Evolutionary conservation across 352 stramenopile species (phyloP).

Genomic region (Stramenopiles sp.): DNA sequence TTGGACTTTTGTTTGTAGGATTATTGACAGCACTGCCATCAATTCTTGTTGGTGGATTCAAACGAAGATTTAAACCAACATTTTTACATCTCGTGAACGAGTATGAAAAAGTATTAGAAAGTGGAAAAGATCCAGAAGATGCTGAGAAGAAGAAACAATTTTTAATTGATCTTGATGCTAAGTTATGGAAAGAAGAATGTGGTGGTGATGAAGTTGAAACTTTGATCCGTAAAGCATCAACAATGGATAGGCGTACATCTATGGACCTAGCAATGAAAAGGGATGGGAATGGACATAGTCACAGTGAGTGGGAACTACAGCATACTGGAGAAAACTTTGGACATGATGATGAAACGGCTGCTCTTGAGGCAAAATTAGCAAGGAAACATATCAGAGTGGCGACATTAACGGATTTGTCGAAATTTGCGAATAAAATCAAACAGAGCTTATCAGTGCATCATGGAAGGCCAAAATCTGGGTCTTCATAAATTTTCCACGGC

Average conservation of each 20-base stretch:
- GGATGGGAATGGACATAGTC: too few relatives aligned
- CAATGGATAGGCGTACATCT: not conserved
- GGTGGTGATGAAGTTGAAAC: not conserved
- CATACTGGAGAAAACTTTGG: not conserved
- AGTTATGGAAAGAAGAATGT: slow-evolving; percentile 1
- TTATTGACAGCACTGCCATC: too few relatives aligned
- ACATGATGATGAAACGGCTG: not conserved
- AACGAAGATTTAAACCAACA: not conserved
- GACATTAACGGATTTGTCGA: not conserved
- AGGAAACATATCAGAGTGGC: not conserved
- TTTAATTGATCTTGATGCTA: not conserved
- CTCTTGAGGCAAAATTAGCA: not conserved
- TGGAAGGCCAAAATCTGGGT: too few relatives aligned
- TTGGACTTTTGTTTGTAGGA: too few relatives aligned
- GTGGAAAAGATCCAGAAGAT: not conserved
- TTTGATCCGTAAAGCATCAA: not conserved
- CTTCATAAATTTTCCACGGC: too few relatives aligned
- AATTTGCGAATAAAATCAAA: not conserved
- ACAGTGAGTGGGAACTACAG: not conserved
- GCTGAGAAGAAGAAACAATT: not conserved
- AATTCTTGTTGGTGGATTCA: not conserved
- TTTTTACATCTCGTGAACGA: not conserved
- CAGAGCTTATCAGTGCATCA: too few relatives aligned
- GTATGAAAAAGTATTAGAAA: not conserved
- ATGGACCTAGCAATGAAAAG: not conserved